Evolutionary conservation across 179 eudicot species (phyloP).

Genomic region (Heliamphora pulchella): DNA sequence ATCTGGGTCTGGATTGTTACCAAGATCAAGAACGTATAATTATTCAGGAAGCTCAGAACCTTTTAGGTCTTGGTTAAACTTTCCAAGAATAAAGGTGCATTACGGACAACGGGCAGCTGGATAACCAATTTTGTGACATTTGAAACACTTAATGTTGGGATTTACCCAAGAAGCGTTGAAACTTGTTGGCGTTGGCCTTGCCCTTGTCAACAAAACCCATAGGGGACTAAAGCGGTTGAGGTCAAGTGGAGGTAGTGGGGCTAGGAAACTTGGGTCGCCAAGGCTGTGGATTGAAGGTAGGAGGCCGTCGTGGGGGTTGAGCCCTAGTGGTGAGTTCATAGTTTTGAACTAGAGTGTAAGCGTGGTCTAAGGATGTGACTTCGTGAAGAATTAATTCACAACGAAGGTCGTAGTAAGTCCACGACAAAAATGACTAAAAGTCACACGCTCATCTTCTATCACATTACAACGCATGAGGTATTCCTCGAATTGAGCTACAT

Average conservation of each 20-base stretch:
- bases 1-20: not conserved
- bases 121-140: not conserved
- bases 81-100: not conserved
- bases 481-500: not conserved
- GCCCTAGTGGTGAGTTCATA: not conserved
- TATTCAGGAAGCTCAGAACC: not conserved
- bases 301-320: too few relatives aligned
- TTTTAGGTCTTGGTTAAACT: not conserved
- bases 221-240: not conserved
- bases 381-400: not conserved
- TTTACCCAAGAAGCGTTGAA: too few relatives aligned
- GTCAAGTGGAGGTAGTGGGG: too few relatives aligned
- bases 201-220: not conserved
- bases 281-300: not conserved
- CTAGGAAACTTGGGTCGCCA: not conserved
- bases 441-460: not conserved
- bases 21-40: not conserved
- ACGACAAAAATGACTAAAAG: not conserved
- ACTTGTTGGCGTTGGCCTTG: not conserved
- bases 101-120: not conserved
- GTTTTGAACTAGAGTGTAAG: not conserved
- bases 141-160: not conserved
- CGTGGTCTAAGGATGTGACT: not conserved
- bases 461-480: not conserved
- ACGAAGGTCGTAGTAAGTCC: not conserved